Base-by-base conservation (phyloP, 306 rosid genomes). In the Datisca glomerata region DNA sequence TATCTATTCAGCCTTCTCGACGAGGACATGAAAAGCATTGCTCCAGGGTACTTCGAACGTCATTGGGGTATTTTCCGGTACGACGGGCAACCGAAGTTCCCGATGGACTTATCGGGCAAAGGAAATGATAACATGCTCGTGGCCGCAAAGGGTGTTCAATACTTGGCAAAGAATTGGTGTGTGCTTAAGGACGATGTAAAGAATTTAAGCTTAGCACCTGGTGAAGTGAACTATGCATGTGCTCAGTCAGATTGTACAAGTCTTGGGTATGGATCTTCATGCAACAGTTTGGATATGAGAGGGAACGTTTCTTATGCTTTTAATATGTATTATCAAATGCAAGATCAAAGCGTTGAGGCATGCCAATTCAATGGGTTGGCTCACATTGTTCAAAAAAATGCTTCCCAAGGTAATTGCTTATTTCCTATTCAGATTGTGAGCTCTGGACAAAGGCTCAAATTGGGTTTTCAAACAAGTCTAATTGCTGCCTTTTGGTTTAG, bases 61-160 rank as follows among this genome's bases (percentile, higher is more conserved):
- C 96, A 86, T 13, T 82, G 87, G 96, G 96, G 94, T 1, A 76
- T 82, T 21, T 86, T 86, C 23, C 46, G 53, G 0, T 69, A 32
- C 0, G 93, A 86, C 12, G 94, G 94, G 1, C 57, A 34, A 1
- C 85, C 96, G 0, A 85, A 85, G 50, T 81, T 81, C 15, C 16
- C 39, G 0, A 52, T 86, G 23, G 96, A 82, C 53, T 68, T 82
- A 12, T 50, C 68, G 0, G 85, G 82, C 4, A 2, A 69, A 28
- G 85, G 73, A 18, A 3, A 21, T 1, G 56, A 73, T 1, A 53
- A 47, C 23, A 18, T 20, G 71, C 85, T 63, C 0, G 12, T 53
- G 8, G 79, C 21, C 2, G 96, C 81, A 0, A 69, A 76, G 37
- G 93, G 87, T 0, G 79, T 85, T 18, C 3, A 12, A 18, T 79